phyloP scores from a whole-genome alignment of 306 rosid genomes.

The Elaeagnus macrophylla region DNA sequence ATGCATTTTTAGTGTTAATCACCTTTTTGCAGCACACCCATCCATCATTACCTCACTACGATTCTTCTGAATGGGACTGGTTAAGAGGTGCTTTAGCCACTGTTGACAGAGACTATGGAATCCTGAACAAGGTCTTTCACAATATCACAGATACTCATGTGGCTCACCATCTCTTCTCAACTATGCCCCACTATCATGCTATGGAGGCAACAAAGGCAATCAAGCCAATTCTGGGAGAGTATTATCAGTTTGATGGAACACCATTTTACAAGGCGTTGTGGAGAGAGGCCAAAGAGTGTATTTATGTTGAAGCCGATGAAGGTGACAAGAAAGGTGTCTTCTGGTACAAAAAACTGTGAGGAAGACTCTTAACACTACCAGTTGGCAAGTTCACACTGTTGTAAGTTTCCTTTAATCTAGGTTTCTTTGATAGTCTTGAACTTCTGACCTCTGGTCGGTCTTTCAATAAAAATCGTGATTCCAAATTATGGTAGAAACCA shows the following conservation, averaged over 20 bases:
- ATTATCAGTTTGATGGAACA: constrained; percentile 61
- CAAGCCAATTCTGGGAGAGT: constrained; percentile 57
- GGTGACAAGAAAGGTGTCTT: constrained; percentile 42
- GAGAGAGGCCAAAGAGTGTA: constrained; percentile 71
- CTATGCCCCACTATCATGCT: constrained; percentile 87
- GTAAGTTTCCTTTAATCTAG: constrained; percentile 3
- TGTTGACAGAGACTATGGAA: constrained; percentile 80
- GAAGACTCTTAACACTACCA: background rate
- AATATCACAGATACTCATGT: constrained; percentile 94
- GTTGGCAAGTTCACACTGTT: constrained; percentile 4
- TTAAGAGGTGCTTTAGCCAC: constrained; percentile 87
- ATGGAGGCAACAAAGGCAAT: constrained; percentile 86
- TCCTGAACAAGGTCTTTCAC: constrained; percentile 87
- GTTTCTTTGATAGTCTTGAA: constrained; percentile 6
- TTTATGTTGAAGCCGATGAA: constrained; percentile 69
- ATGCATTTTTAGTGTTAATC: constrained; percentile 74
- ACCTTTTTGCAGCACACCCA: constrained; percentile 96
- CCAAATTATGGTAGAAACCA: background rate
- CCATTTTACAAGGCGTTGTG: constrained; percentile 56
- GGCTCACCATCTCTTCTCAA: constrained; percentile 85
- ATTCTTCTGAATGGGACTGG: constrained; percentile 93
- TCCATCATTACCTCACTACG: constrained; percentile 78
- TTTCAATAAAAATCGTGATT: background rate
- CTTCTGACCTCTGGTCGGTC: background rate
- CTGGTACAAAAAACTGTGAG: constrained; percentile 68